Evolutionary conservation across 2,329 filamentous ascomycete genomes (phyloP).

Genomic region (Lecanosticta acicola): DNA sequence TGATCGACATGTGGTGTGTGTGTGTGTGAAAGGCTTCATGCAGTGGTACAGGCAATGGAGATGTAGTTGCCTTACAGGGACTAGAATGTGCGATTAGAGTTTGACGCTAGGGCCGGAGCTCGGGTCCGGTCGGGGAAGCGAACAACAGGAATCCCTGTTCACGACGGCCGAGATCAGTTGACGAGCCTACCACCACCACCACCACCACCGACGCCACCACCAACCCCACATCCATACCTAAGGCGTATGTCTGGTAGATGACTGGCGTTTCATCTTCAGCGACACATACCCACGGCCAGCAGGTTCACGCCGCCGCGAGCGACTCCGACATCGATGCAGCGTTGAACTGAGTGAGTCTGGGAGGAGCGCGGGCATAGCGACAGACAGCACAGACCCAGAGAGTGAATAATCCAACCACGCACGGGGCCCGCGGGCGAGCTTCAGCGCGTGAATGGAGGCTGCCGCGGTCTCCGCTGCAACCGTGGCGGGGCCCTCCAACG

Average conservation of each 20-base stretch:
- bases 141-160: neutral
- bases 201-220: neutral
- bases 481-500: slow-evolving; percentile 18
- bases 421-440: neutral
- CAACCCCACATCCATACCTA: neutral
- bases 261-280: neutral
- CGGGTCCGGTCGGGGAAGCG: neutral
- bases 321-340: neutral
- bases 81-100: neutral
- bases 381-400: too few species aligned
- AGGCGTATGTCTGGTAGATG: neutral
- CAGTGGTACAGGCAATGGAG: neutral
- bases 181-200: neutral
- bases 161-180: neutral
- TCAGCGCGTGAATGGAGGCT: slow-evolving; percentile 8
- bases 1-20: neutral
- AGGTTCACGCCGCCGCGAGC: neutral
- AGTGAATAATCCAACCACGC: neutral
- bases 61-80: neutral
- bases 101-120: neutral
- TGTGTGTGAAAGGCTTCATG: neutral
- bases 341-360: neutral
- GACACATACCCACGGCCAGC: neutral
- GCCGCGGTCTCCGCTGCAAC: slow-evolving; percentile 3
- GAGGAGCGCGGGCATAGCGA: too few species aligned